Conservation (phyloP, 345 rosid species). For the Acer campestre region DNA sequence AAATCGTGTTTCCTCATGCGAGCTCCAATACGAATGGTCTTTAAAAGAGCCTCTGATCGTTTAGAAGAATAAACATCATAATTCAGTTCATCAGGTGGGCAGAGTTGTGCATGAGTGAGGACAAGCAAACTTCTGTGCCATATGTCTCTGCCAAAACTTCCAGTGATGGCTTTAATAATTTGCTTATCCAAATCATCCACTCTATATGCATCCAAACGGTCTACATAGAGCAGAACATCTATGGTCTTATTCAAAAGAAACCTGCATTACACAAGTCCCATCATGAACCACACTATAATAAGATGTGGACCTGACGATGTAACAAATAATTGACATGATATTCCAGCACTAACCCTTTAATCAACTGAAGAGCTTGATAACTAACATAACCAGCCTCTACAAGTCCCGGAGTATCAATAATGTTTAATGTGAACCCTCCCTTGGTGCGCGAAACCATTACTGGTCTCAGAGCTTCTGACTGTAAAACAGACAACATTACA, state of each 20-base stretch:
- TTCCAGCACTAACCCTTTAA: slow-evolving; percentile 56
- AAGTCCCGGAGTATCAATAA: slow-evolving; percentile 81
- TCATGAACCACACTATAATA: background rate
- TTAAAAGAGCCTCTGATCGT: slow-evolving; percentile 74
- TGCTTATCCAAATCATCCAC: slow-evolving; percentile 89
- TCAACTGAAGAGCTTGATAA: slow-evolving; percentile 76
- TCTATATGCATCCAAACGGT: slow-evolving; percentile 83
- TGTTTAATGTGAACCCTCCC: slow-evolving; percentile 75
- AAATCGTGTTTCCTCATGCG: slow-evolving; percentile 53
- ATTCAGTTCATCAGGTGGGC: slow-evolving; percentile 73
- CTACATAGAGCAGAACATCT: slow-evolving; percentile 74
- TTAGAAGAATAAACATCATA: slow-evolving; percentile 64
- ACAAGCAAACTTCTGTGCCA: slow-evolving; percentile 80
- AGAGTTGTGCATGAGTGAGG: slow-evolving; percentile 83
- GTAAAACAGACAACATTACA: slow-evolving; percentile 17
- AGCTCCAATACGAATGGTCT: slow-evolving; percentile 58
- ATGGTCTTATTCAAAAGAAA: slow-evolving; percentile 79
- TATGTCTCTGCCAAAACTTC: slow-evolving; percentile 76
- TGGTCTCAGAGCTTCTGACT: slow-evolving; percentile 77
- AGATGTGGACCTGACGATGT: background rate
- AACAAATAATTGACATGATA: background rate
- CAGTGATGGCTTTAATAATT: slow-evolving; percentile 64
- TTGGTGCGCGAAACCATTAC: slow-evolving; percentile 71
- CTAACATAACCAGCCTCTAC: slow-evolving; percentile 88
- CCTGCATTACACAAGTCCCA: slow-evolving; percentile 37